These are phyloP conservation scores for Pseudocercospora eumusae DNA, from an alignment of 2,329 filamentous ascomycete genomes.

Conservation along the genomic window DNA sequence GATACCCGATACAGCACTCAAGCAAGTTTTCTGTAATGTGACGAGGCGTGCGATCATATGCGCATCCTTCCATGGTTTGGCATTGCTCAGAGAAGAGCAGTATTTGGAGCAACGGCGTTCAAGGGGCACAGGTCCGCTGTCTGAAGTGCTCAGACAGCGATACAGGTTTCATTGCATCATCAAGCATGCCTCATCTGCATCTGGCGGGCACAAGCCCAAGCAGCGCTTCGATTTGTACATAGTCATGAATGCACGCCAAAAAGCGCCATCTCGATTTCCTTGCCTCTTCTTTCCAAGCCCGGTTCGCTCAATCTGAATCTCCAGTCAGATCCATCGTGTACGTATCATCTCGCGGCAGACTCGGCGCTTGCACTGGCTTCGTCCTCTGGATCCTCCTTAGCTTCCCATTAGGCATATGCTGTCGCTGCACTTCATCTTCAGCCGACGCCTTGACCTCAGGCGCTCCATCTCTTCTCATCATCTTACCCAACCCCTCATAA, in stretches of 20 bases:
- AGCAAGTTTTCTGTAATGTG: background rate
- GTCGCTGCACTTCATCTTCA: background rate
- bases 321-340: background rate
- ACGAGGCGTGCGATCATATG: background rate
- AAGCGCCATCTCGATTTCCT: background rate
- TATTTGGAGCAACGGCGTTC: background rate
- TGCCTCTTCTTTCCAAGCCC: background rate
- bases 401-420: background rate
- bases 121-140: background rate
- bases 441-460: background rate
- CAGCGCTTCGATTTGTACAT: conserved; percentile 1
- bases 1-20: background rate
- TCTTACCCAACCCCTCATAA: background rate
- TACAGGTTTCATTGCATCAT: background rate
- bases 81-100: background rate
- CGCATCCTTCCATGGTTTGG: background rate
- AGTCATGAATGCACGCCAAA: background rate
- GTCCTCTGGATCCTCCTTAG: background rate
- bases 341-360: background rate
- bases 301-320: background rate
- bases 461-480: background rate
- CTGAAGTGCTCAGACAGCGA: conserved; percentile 10
- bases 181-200: background rate
- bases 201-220: background rate
- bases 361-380: background rate